Evolutionary conservation across 2,329 filamentous ascomycete genomes (phyloP).

Genomic region (Epichloe gansuensis): DNA sequence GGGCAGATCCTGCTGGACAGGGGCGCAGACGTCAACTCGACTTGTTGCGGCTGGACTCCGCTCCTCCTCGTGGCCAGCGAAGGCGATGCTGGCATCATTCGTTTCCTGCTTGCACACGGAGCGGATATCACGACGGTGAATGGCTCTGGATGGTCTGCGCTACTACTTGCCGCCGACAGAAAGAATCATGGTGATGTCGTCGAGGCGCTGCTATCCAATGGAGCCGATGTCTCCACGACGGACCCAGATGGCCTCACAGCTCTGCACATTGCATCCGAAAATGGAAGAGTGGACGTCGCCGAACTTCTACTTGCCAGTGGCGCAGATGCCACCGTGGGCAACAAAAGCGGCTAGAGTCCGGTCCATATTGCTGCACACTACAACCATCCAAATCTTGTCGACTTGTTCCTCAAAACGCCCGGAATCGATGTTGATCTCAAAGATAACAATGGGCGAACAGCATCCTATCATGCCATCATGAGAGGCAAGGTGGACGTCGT

Average conservation of each 20-base stretch:
- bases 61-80: not conserved
- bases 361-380: constrained; percentile 5
- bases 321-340: not conserved
- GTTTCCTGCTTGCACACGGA: constrained; percentile 3
- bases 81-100: not conserved
- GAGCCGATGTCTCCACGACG: not conserved
- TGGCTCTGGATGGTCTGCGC: not conserved
- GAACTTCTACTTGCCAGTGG: not conserved
- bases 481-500: not conserved
- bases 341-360: constrained; percentile 3
- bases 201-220: not conserved
- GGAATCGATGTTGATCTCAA: not conserved
- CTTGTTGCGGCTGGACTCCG: constrained; percentile 4
- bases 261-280: not conserved
- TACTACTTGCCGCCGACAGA: not conserved
- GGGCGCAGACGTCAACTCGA: constrained; percentile 3
- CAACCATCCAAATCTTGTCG: not conserved
- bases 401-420: not conserved
- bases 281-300: not conserved
- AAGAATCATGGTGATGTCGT: not conserved
- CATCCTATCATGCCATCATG: constrained; percentile 2
- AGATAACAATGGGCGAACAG: constrained; percentile 4
- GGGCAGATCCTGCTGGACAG: constrained; percentile 4
- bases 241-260: not conserved
- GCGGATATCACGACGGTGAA: not conserved